Evolutionary conservation across 805 yeast species (phyloP).

Genomic region (Ogataea parapolymorpha): DNA sequence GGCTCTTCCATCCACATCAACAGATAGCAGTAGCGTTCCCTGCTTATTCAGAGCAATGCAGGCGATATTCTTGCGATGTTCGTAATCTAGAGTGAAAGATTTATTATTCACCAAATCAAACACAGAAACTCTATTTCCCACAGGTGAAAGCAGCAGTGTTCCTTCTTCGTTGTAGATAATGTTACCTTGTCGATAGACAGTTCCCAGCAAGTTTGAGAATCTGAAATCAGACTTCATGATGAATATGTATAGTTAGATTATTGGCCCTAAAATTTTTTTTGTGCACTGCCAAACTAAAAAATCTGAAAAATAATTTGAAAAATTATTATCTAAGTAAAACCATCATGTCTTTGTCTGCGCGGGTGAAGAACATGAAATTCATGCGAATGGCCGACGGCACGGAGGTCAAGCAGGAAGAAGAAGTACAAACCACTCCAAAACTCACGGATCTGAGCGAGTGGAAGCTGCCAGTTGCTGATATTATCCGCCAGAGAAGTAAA

Average conservation of each 20-base stretch:
- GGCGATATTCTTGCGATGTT: slow-evolving; percentile 81
- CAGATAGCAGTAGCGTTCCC: slow-evolving; percentile 72
- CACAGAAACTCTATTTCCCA: slow-evolving; percentile 87
- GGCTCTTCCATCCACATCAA: slow-evolving; percentile 91
- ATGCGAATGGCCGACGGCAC: slow-evolving; percentile 46
- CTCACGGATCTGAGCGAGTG: slow-evolving; percentile 51
- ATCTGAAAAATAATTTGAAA: neutral
- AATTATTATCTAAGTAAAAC: neutral
- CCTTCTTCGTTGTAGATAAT: slow-evolving; percentile 85
- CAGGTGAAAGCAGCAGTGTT: slow-evolving; percentile 78
- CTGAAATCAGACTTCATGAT: slow-evolving; percentile 85
- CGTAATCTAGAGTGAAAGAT: slow-evolving; percentile 87
- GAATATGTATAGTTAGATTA: neutral
- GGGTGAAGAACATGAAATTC: slow-evolving; percentile 84
- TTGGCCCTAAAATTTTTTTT: slow-evolving; percentile 8
- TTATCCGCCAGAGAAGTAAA: slow-evolving; percentile 21
- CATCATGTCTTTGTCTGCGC: slow-evolving; percentile 45
- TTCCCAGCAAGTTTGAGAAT: slow-evolving; percentile 87
- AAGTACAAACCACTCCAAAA: slow-evolving; percentile 29
- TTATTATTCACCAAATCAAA: slow-evolving; percentile 82
- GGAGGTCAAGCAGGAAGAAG: slow-evolving; percentile 32
- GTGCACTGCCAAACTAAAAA: slow-evolving; percentile 5
- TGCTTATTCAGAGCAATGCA: slow-evolving; percentile 81
- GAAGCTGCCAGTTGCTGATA: slow-evolving; percentile 38
- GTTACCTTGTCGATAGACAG: slow-evolving; percentile 94